Base-by-base conservation (phyloP, 306 rosid species). In the Vicia villosa region DNA sequence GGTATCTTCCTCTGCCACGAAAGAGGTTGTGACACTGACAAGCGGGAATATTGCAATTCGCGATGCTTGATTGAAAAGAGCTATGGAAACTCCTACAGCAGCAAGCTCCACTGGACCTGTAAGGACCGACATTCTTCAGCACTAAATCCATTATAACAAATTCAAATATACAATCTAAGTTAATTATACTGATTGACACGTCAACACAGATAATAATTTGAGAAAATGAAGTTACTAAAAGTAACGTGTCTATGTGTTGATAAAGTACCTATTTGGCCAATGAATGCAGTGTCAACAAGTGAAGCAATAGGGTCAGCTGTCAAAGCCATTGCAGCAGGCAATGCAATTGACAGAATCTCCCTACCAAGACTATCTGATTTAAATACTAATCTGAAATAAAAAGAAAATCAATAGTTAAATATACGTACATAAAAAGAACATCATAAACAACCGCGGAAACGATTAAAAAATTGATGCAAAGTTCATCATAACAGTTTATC, bases 241-340 rank as follows among this genome's bases (percentile, higher is more conserved):
- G 10, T 7, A 34, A 34, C 10, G 8, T 30, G 36, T 0, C 36
- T 30, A 30, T 1, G 6, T 9, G 37, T 8, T 32, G 74, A 59
- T 4, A 10, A 41, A 36, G 63, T 82, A 89, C 96, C 98, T 61
- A 93, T 81, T 73, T 80, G 96, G 70, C 98, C 98, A 47, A 93
- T 93, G 86, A 93, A 93, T 10, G 96, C 98, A 6, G 98, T 90
- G 77, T 93, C 98, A 37, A 93, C 82, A 13, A 93, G 79, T 66
- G 98, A 93, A 68, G 98, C 98, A 40, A 93, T 79, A 54, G 98
- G 98, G 58, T 93, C 98, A 59, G 98, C 98, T 42, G 97, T 83
- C 77, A 93, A 76, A 68, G 97, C 98, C 64, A 90, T 77, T 58
- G 98, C 94, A 10, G 97, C 97, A 38, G 97, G 98, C 55, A 93